Percentiles rank a stretch among this genome's conserved stretches.
phyloP scores from a whole-genome alignment of 768 basidiomycete genomes.

The Lyophyllum decastes region DNA sequence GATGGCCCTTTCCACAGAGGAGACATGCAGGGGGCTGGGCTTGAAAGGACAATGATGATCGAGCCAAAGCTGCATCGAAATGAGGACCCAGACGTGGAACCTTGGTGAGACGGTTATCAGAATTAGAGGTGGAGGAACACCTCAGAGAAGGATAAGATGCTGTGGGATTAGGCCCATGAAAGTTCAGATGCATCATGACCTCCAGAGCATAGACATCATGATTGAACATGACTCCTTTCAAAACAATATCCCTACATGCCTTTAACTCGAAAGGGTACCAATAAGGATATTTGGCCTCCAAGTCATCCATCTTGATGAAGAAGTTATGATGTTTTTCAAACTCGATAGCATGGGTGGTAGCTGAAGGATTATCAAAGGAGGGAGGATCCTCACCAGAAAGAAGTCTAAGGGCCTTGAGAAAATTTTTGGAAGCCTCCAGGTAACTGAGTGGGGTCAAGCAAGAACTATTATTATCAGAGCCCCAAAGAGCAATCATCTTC shows the following conservation, averaged over 20 bases:
- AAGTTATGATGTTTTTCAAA: constrained; percentile 2
- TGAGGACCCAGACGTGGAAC: neutral
- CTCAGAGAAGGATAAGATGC: too few species aligned
- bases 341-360: neutral
- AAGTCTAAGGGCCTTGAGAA: neutral
- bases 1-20: constrained; percentile 9
- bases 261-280: constrained; percentile 13
- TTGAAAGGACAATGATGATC: neutral
- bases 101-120: neutral
- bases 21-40: constrained; percentile 7
- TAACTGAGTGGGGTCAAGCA: neutral
- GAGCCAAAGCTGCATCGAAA: neutral
- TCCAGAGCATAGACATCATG: neutral
- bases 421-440: constrained; percentile 3
- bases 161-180: too few species aligned
- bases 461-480: neutral
- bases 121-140: too few species aligned
- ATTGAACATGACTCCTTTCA: constrained; percentile 1
- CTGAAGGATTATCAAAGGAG: neutral
- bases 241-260: constrained; percentile 6
- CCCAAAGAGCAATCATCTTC: neutral
- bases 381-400: neutral
- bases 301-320: constrained; percentile 5
- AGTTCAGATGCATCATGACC: neutral
- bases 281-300: constrained; percentile 5